A percentile compares a stretch with the other conserved stretches of the same genome.
Evolutionary conservation across 2,329 filamentous ascomycete genomes (phyloP).

Genomic region (Fusarium agapanthi): DNA sequence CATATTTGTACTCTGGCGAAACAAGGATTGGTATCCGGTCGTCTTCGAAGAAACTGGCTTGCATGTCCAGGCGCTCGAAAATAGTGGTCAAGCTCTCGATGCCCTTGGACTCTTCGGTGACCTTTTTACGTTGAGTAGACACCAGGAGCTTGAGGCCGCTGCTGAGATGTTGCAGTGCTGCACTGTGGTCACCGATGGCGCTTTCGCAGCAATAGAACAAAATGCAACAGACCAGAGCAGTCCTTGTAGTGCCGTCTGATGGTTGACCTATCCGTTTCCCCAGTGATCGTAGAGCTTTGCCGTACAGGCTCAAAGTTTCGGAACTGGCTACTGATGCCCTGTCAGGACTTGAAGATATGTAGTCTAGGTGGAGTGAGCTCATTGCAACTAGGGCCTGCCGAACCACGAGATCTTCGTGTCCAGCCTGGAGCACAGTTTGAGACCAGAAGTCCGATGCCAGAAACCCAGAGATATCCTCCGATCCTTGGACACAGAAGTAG

Average conservation of each 20-base stretch:
- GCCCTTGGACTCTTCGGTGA: background rate
- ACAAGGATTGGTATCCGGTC: conserved; percentile 11
- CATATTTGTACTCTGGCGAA: background rate
- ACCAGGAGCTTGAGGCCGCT: background rate
- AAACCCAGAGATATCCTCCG: conserved; percentile 4
- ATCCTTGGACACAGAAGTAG: conserved; percentile 16
- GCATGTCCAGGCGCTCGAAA: conserved; percentile 20
- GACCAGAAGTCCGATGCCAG: conserved; percentile 8
- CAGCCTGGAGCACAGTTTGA: background rate
- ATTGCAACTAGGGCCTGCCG: conserved; percentile 11
- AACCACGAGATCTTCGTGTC: background rate
- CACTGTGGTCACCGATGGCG: background rate
- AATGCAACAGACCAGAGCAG: conserved; percentile 3
- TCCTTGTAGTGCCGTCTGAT: background rate
- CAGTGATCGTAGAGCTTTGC: background rate
- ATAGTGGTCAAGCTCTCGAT: background rate
- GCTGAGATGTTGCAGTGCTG: conserved; percentile 2
- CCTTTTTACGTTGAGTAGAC: background rate
- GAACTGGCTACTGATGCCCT: background rate
- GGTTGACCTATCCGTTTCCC: background rate
- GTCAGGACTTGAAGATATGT: background rate
- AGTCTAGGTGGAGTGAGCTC: conserved; percentile 13
- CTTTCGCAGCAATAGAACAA: conserved; percentile 17
- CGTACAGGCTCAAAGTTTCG: background rate
- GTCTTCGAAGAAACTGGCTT: conserved; percentile 31